phyloP scores from a whole-genome alignment of 176 grass and related monocot species.

The Elaeis guineensis region DNA sequence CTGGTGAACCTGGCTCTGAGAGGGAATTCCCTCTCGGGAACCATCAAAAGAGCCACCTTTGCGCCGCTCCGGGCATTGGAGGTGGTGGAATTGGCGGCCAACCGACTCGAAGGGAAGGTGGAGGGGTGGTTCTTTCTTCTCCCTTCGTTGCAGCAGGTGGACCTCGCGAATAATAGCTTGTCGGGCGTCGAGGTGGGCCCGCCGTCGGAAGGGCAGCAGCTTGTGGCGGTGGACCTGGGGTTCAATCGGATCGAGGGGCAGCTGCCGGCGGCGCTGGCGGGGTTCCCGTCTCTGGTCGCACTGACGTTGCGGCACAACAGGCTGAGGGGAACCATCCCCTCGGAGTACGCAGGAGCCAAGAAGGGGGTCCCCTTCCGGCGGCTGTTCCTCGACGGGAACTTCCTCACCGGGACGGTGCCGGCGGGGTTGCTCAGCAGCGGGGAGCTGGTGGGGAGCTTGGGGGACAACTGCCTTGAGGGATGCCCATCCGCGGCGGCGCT shows the following conservation, averaged over 20 bases:
- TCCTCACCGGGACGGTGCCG: background rate
- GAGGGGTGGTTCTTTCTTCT: background rate
- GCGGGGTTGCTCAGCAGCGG: background rate
- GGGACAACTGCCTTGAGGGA: background rate
- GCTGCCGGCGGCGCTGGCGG: background rate
- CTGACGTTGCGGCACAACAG: background rate
- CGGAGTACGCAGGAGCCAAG: background rate
- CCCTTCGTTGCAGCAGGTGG: background rate
- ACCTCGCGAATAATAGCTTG: background rate
- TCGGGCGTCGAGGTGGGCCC: background rate
- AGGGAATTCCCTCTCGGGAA: background rate
- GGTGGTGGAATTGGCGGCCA: background rate
- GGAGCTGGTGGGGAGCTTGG: background rate
- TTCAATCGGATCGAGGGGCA: background rate
- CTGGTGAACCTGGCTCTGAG: background rate
- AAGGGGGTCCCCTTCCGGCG: background rate
- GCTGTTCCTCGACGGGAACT: slow-evolving; percentile 7
- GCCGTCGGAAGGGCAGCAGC: background rate
- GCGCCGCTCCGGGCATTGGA: background rate
- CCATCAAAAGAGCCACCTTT: background rate
- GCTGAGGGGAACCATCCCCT: background rate
- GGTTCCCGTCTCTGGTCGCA: background rate
- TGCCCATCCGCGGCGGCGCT: background rate
- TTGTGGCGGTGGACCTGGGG: background rate
- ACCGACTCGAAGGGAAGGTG: background rate